Evolutionary conservation across 306 rosid genomes (phyloP).

Genomic region (Begonia loranthoides): DNA sequence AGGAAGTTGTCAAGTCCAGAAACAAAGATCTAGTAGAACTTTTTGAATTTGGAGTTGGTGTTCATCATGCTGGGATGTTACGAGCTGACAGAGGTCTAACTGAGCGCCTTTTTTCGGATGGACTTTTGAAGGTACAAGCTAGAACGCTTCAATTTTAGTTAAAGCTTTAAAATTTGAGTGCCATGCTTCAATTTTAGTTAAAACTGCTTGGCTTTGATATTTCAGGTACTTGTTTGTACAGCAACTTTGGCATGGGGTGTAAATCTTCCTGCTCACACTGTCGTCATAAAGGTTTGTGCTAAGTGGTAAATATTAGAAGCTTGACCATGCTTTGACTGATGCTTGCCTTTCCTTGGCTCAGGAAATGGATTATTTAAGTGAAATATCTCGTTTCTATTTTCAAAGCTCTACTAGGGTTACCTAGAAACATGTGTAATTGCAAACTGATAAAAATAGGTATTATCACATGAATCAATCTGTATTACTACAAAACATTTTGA

Average conservation of each 20-base stretch:
- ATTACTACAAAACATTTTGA: no score
- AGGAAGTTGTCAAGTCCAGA: slow-evolving; percentile 79
- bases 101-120: slow-evolving; percentile 84
- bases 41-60: slow-evolving; percentile 72
- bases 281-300: slow-evolving; percentile 78
- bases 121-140: slow-evolving; percentile 64
- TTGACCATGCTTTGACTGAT: background rate
- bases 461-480: no score
- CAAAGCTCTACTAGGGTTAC: no score
- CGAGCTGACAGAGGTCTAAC: slow-evolving; percentile 92
- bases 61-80: slow-evolving; percentile 99
- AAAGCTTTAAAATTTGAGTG: slow-evolving; percentile 3
- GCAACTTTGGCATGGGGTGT: slow-evolving; percentile 99
- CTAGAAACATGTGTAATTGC: no score
- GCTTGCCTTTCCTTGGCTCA: no score
- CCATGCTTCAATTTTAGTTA: slow-evolving; percentile 2
- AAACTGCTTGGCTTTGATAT: slow-evolving; percentile 12
- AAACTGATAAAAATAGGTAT: no score
- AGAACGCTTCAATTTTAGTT: slow-evolving; percentile 12
- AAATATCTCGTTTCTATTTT: no score
- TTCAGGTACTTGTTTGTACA: slow-evolving; percentile 92
- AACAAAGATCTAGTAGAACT: slow-evolving; percentile 87
- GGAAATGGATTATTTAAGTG: no score
- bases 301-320: background rate
- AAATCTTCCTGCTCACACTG: slow-evolving; percentile 97